Evolutionary conservation across 345 rosid genomes (phyloP), one percentile per base, ranked within the genome.

Genomic region (Bruguiera parviflora): DNA sequence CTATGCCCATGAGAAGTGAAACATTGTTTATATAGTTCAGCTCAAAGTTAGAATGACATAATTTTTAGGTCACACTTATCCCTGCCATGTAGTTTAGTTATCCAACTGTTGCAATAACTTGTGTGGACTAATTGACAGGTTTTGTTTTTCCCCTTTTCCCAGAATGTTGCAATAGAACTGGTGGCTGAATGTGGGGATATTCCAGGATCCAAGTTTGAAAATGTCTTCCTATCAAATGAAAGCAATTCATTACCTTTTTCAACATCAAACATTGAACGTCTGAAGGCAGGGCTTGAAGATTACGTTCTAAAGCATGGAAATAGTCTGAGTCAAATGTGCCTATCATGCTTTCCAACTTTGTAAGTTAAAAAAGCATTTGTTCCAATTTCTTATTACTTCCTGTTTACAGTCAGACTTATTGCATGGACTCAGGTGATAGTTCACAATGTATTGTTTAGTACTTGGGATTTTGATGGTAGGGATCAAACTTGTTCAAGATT

Each of bases 261-360:
- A 63, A 71, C 83, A 73, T 81, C 94, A 67, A 83, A 70, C 73
- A 32, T 87, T 79, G 93, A 88, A 75, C 81, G 87, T 47, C 65
- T 95, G 73, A 84, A 81, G 74, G 87, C 84, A 61, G 97, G 99
- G 80, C 81, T 90, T 63, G 85, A 86, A 80, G 92, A 85, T 81
- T 88, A 88, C 70, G 84, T 91, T 69, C 52, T 87, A 73, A 91
- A 70, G 79, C 90, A 86, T 73, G 76, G 84, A 61, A 80, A 87
- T 35, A 78, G 68, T 75, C 64, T 84, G 72, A 71, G 57, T 53
- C 66, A 73, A 46, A 80, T 73, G 55, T 85, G 92, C 52, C 81
- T 77, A 56, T 66, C 69, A 33, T 88, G 92, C 88, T 85, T 86
- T 66, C 61, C 77, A 52, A 77, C 61, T 58, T 71, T 86, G 89